Conservation (phyloP, 2,329 filamentous ascomycete genomes). For the Juglanconis oblonga region DNA sequence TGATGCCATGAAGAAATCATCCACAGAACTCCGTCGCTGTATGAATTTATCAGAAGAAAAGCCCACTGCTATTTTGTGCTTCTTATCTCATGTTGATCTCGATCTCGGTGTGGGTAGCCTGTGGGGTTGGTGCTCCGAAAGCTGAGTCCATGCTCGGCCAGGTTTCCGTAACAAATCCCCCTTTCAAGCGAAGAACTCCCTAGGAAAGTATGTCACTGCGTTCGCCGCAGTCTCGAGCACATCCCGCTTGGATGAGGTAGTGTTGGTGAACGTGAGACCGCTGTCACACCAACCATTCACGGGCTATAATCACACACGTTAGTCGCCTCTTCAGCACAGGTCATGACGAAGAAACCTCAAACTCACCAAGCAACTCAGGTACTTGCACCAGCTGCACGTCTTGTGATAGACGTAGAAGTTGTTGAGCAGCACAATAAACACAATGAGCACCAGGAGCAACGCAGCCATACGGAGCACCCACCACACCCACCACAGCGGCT, state of each 20-base stretch:
- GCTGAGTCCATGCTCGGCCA: background rate
- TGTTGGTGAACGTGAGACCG: slow-evolving; percentile 24
- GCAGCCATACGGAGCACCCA: slow-evolving; percentile 82
- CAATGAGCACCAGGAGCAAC: slow-evolving; percentile 75
- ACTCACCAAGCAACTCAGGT: slow-evolving; percentile 88
- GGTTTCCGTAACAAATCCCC: background rate
- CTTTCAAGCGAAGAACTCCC: slow-evolving; percentile 7
- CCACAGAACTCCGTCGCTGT: slow-evolving; percentile 24
- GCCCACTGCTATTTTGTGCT: too few species aligned
- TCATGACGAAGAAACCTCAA: background rate
- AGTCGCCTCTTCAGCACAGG: slow-evolving; percentile 22
- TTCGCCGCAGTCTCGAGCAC: slow-evolving; percentile 4
- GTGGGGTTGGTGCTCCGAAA: too few species aligned
- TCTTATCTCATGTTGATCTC: background rate
- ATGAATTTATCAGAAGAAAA: slow-evolving; percentile 6
- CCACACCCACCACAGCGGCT: slow-evolving; percentile 96
- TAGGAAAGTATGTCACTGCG: background rate
- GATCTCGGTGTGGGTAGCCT: too few species aligned
- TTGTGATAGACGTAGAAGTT: slow-evolving; percentile 84
- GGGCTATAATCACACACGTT: slow-evolving; percentile 38
- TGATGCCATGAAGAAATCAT: background rate
- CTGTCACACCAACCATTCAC: slow-evolving; percentile 67
- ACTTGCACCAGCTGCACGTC: slow-evolving; percentile 90
- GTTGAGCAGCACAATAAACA: slow-evolving; percentile 81
- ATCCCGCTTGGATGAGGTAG: slow-evolving; percentile 24